Base-by-base conservation (phyloP, 805 yeast species). In the Candida succiphila region DNA sequence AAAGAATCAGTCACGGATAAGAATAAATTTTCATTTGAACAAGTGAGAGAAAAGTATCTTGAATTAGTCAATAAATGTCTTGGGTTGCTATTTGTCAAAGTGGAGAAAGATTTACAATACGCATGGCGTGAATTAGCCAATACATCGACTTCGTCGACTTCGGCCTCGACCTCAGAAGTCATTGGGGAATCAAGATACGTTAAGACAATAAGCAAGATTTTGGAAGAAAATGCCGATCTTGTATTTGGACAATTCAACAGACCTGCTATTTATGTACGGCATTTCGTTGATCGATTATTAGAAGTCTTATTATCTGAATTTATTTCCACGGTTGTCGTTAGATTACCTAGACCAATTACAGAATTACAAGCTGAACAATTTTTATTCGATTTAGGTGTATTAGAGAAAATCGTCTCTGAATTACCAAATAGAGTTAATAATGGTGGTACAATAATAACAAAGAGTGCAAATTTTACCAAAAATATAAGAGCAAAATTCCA, bases 81-180 rank as follows among this genome's bases (percentile, higher is more conserved):
- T 16, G 66, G 65, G 16, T 51, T 68, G 10, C 54, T 87, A 16
- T 62, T 82, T 18, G 56, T 57, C 17, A 77, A 82, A 42, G 67
- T 83, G 16, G 71, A 73, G 15, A 48, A 58, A 17, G 87, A 83
- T 41, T 55, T 79, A 31, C 75, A 72, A 19, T 70, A 76, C 36
- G 69, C 80, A 5, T 88, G 95, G 94, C 67, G 92, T 42, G 95
- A 86, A 46, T 77, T 92, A 67, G 59, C 68, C 8, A 78, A 78
- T 43, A 72, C 76, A 29, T n/a, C n/a, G n/a, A n/a, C n/a, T n/a
- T n/a, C n/a, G n/a, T n/a, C n/a, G n/a, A 80, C 84, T 51, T 87
- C 96, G 95, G 63, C 65, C 20, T 61, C 65, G 25, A 55, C 74
- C 40, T 74, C 69, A 20, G 64, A 67, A n/a, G 83, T 80, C 3